These are phyloP conservation scores for Hyphodiscus sp. DNA, from an alignment of 2,329 filamentous ascomycete genomes.

Conservation along the genomic window DNA sequence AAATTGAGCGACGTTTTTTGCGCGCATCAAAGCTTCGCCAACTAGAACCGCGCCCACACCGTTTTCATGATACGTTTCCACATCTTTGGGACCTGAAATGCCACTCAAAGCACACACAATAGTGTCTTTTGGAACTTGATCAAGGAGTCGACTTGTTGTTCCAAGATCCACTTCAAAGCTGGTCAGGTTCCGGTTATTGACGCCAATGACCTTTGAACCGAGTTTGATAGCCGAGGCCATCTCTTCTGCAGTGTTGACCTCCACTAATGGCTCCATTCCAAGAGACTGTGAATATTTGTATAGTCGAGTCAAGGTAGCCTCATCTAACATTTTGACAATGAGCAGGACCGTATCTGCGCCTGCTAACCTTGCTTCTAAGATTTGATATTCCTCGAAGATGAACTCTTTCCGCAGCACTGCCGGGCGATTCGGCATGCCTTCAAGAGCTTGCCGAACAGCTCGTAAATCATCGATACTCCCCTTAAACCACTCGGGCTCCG, in stretches of 20 bases:
- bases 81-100: constrained; percentile 83
- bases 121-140: constrained; percentile 76
- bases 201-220: constrained; percentile 86
- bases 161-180: constrained; percentile 95
- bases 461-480: constrained; percentile 91
- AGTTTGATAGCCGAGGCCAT: constrained; percentile 83
- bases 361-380: constrained; percentile 84
- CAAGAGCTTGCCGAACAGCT: constrained; percentile 79
- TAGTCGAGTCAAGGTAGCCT: constrained; percentile 63
- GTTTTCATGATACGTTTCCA: constrained; percentile 78
- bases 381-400: constrained; percentile 97
- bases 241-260: constrained; percentile 91
- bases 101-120: constrained; percentile 92
- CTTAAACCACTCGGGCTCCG: constrained; percentile 98
- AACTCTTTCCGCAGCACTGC: constrained; percentile 94
- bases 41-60: constrained; percentile 91
- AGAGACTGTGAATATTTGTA: constrained; percentile 86
- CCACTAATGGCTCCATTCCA: constrained; percentile 95
- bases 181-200: constrained; percentile 95
- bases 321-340: constrained; percentile 96
- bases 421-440: constrained; percentile 85
- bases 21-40: constrained; percentile 92
- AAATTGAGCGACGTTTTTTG: constrained; percentile 73
- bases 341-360: constrained; percentile 92
- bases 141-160: constrained; percentile 82